Evolutionary conservation across 1,139 yeast species (phyloP), one percentile per base, ranked within the genome.

Genomic region (Saccharomyces hybrid): DNA sequence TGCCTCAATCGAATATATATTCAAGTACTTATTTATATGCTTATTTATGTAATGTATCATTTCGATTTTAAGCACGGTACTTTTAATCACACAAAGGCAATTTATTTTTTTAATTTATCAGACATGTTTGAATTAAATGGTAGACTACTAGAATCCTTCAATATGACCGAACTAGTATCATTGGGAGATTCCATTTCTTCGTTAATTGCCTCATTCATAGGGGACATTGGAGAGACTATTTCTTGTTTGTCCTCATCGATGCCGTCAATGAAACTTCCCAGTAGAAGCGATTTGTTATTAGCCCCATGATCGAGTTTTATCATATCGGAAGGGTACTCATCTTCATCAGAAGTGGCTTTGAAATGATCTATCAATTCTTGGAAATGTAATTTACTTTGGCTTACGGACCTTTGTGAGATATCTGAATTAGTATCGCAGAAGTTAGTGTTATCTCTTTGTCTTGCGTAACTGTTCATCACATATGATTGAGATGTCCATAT

Each of bases 311-410:
- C 52, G 3, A 32, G 49, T 14, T 16, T 32, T 32, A 28, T 16
- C n/a, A 38, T 38, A 38, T 19, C 44, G 1, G 44, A 38, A 9
- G 54, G 47, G 9, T 54, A 52, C 19, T 56, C 51, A 8, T 58
- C 59, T 9, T 55, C 54, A 13, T 60, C 62, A 50, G 63, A 59
- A 1, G 59, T 56, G 41, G 53, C 60, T 49, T 61, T 63, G 52
- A 68, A 68, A 53, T 67, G 65, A 11, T 66, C 65, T 32, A 67
- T 42, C 5, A 67, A 48, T 31, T 63, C 68, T 50, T 63, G 65
- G 44, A 56, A 56, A 44, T 59, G 64, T n/a, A 58, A 49, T 49
- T 54, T 64, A 47, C 57, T 60, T 38, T 62, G 64, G 26, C 62
- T 58, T 3, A 60, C 63, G 1, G 65, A 62, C 26, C 62, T 54